These are phyloP conservation scores for Dorcoceras hygrometricum DNA, from an alignment of 257 asterid species.

Conservation along the genomic window DNA sequence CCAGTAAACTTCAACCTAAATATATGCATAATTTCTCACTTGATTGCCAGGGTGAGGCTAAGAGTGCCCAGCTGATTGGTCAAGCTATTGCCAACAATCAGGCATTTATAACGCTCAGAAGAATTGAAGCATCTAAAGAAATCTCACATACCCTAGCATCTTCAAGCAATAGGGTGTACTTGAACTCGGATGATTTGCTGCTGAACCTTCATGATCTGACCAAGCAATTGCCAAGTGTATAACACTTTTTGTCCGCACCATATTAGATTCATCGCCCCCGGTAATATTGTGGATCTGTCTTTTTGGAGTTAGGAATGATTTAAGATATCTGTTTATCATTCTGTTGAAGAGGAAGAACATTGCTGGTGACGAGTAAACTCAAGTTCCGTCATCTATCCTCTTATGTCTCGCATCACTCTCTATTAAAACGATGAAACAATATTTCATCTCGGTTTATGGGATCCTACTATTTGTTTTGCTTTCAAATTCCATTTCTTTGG, in stretches of 20 bases:
- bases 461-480: neutral
- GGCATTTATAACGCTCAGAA: conserved; percentile 48
- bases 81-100: conserved; percentile 56
- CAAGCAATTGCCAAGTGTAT: neutral
- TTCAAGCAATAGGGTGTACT: conserved; percentile 45
- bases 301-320: neutral
- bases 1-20: neutral
- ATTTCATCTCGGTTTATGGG: neutral
- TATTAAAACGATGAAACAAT: neutral
- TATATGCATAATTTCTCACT: conserved; percentile 6
- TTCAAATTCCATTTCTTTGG: neutral
- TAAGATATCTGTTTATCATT: neutral
- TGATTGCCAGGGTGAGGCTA: conserved; percentile 51
- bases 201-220: conserved; percentile 43
- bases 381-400: neutral
- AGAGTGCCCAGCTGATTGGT: conserved; percentile 62
- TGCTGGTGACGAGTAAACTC: neutral
- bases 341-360: neutral
- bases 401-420: neutral
- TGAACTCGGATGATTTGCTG: conserved; percentile 45
- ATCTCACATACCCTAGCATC: conserved; percentile 33
- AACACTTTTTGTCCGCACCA: neutral
- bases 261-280: neutral
- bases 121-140: conserved; percentile 57
- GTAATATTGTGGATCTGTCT: neutral